Evolutionary conservation across 345 rosid genomes (phyloP), one percentile per base, ranked within the genome.

Genomic region (Nephelium lappaceum): DNA sequence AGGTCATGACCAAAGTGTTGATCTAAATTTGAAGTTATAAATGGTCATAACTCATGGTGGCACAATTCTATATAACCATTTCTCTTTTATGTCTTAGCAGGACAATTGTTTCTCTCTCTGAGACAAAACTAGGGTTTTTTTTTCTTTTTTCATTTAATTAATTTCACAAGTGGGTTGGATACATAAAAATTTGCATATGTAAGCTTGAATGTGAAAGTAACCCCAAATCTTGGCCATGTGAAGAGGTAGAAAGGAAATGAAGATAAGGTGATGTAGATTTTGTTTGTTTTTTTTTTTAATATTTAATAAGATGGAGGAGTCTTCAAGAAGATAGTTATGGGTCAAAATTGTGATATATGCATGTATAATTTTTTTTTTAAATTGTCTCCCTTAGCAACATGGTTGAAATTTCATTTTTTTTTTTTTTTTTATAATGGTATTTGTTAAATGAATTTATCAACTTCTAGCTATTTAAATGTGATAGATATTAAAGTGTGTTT

Each of bases 1-100:
- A 8, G 85, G 74, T 66, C 92, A 60, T 60, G 64, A 60, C 23
- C 64, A 78, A 75, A 76, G 74, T 65, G 73, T 91, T 61, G 94
- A 89, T 80, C 88, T 91, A 55, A 83, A 87, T 83, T 77, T 91
- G 85, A 86, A 83, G 82, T 71, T 91, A 72, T 86, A 75, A 76
- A 67, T 19, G 27, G 10, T 25, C 55, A 55, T 5, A 73, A 49
- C 58, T 53, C 58, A 53, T 53, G 5, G n/a, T 43, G 21, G 36
- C 12, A 23, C 55, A 41, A 18, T 39, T 24, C 77, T 36, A 5
- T 21, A 38, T n/a, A 65, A 5, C 62, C 71, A 16, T 69, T 69
- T 49, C 21, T 38, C 31, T 60, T 49, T 49, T 18, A 6, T 49
- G 14, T 14, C 55, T 49, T 49, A 11, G 25, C 55, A 25, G 77